Evolutionary conservation across 495 filamentous ascomycete genomes (phyloP).

Genomic region (Neurospora africana): DNA sequence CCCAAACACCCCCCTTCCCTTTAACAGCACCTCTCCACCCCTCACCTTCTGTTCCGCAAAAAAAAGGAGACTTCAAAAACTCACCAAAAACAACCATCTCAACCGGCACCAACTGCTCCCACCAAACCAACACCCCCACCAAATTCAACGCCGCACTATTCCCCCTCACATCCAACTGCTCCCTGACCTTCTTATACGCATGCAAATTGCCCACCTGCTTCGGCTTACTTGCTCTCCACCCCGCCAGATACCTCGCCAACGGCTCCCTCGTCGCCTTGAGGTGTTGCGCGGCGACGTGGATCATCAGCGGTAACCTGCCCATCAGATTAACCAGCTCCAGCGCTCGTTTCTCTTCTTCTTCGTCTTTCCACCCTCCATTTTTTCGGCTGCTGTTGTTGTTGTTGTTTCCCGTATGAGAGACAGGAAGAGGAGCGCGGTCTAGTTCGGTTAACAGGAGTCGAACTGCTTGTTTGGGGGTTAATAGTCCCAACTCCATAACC

Average conservation of each 20-base stretch:
- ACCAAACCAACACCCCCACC: conserved; percentile 56
- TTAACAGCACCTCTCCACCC: neutral
- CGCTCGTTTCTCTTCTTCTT: conserved; percentile 49
- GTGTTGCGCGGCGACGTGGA: conserved; percentile 66
- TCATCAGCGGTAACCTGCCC: conserved; percentile 64
- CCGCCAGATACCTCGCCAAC: conserved; percentile 57
- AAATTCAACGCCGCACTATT: conserved; percentile 57
- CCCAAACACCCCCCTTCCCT: neutral
- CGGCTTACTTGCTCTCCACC: conserved; percentile 51
- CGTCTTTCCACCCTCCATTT: conserved; percentile 44
- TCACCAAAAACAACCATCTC: conserved; percentile 59
- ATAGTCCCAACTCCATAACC: conserved; percentile 49
- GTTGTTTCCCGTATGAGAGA: neutral
- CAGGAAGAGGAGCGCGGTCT: conserved; percentile 13
- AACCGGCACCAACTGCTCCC: conserved; percentile 63
- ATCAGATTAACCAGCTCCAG: conserved; percentile 58
- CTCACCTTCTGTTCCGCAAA: neutral
- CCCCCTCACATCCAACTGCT: conserved; percentile 52
- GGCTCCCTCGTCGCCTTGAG: conserved; percentile 62
- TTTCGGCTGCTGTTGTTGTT: neutral
- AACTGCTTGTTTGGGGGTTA: conserved; percentile 41
- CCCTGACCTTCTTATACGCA: conserved; percentile 60
- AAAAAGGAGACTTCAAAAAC: conserved; percentile 2
- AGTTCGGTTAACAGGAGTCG: conserved; percentile 39
- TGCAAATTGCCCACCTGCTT: conserved; percentile 49